Evolutionary conservation across 345 rosid genomes (phyloP), one percentile per base, ranked within the genome.

Genomic region (Linum trigynum): DNA sequence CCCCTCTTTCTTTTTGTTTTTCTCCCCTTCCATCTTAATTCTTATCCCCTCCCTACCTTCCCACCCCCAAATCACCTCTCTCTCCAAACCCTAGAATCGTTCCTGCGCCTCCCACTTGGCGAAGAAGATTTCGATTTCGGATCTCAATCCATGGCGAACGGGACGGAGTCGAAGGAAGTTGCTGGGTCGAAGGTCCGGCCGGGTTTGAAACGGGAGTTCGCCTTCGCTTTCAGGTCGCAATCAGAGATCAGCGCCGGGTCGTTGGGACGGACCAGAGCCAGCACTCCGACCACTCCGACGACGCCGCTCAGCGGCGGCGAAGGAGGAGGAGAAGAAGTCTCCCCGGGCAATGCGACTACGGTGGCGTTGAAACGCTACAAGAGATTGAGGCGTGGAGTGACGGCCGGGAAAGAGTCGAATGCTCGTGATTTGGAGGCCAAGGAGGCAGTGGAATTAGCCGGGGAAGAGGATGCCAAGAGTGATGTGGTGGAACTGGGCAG

Each of bases 171-270:
- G 16, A 39, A 66, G 4, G 32, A 23, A 23, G 32, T 23, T 23
- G 32, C 32, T 23, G 32, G 32, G 32, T 23, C 32, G 32, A 82
- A 73, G 80, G 87, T 90, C 64, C 84, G 97, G 53, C 77, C 86
- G 2, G 90, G 98, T 37, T 65, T 81, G 51, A 92, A 92, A 82
- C 87, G 98, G 5, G 98, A 92, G 74, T 78, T 90, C 42, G 91
- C 84, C 73, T 92, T 90, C 62, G 94, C 90, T 5, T 72, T 85
- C 84, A 84, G 77, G 87, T 82, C 80, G 12, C 97, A 79, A 67
- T 74, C 90, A 11, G 97, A 92, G 90, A 85, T 92, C 79, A 79
- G 79, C 32, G 32, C 32, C 50, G 96, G 92, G 74, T 76, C 81
- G 5, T 38, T 90, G 65, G 97, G 97, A 5, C 86, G 96, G 63